Evolutionary conservation across 805 yeast genomes (phyloP).

Genomic region (Zygosaccharomyces gambellarensis): DNA sequence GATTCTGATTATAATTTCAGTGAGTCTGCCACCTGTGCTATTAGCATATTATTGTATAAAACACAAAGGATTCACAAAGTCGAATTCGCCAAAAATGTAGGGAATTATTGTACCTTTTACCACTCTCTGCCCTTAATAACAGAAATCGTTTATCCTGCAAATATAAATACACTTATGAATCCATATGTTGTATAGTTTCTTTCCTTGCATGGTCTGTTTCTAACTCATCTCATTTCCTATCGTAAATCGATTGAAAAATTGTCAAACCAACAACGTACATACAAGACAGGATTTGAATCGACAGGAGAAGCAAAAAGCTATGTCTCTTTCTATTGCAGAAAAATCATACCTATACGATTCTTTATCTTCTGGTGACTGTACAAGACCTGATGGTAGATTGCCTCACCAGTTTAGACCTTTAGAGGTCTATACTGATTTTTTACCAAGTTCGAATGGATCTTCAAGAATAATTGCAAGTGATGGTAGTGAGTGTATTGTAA

Average conservation of each 20-base stretch:
- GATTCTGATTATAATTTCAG: neutral
- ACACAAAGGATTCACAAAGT: neutral
- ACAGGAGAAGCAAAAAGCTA: constrained; percentile 20
- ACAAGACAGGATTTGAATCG: neutral
- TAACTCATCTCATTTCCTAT: neutral
- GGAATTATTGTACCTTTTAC: neutral
- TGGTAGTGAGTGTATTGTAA: constrained; percentile 90
- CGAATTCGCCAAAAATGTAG: neutral
- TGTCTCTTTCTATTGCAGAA: constrained; percentile 74
- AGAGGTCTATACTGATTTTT: constrained; percentile 72
- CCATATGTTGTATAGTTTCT: neutral
- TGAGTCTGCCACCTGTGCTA: neutral
- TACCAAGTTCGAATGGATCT: constrained; percentile 89
- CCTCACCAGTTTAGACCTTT: constrained; percentile 76
- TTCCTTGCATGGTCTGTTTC: neutral
- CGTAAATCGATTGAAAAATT: neutral
- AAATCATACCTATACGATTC: constrained; percentile 74
- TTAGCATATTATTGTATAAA: constrained; percentile 2
- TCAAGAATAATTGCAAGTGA: constrained; percentile 80
- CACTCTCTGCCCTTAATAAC: no score
- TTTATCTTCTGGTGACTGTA: constrained; percentile 50
- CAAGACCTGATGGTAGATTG: constrained; percentile 82
- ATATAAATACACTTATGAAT: no score
- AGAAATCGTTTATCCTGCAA: neutral
- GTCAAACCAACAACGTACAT: neutral